Evolutionary conservation across 305 asterid genomes (phyloP).

Genomic region (Rubia occidens): DNA sequence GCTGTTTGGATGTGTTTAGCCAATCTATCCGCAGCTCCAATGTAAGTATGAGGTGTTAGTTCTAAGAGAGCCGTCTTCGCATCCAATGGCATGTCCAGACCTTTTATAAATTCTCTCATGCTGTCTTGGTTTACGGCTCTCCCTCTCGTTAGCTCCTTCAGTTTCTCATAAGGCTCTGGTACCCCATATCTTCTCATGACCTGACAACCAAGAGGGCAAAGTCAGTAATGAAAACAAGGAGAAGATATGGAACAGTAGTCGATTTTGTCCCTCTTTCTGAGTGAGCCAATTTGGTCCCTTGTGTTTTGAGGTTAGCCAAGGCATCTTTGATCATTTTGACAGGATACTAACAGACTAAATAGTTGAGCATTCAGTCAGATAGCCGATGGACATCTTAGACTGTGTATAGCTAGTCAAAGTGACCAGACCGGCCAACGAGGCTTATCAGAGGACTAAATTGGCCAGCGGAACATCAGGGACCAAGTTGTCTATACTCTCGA

Average conservation of each 20-base stretch:
- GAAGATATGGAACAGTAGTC: background rate
- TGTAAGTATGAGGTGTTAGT: constrained; percentile 61
- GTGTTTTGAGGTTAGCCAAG: no score
- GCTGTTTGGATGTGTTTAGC: constrained; percentile 35
- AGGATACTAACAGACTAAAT: no score
- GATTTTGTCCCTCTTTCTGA: background rate
- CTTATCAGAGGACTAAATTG: background rate
- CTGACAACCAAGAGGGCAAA: constrained; percentile 21
- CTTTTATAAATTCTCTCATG: constrained; percentile 55
- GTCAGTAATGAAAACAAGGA: background rate
- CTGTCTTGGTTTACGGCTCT: constrained; percentile 58
- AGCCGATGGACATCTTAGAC: no score
- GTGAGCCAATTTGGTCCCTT: background rate
- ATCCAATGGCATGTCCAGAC: constrained; percentile 52
- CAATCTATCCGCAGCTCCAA: constrained; percentile 61
- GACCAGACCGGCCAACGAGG: background rate
- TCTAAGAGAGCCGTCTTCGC: constrained; percentile 54
- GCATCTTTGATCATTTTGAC: no score
- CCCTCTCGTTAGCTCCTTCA: constrained; percentile 85
- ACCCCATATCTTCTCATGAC: constrained; percentile 82
- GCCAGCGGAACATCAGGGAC: background rate
- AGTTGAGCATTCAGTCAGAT: no score
- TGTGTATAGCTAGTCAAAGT: no score
- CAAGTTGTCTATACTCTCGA: background rate
- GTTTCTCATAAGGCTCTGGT: constrained; percentile 92